These are phyloP conservation scores for Echites panduratus DNA, from an alignment of 257 asterid genomes.

Conservation along the genomic window DNA sequence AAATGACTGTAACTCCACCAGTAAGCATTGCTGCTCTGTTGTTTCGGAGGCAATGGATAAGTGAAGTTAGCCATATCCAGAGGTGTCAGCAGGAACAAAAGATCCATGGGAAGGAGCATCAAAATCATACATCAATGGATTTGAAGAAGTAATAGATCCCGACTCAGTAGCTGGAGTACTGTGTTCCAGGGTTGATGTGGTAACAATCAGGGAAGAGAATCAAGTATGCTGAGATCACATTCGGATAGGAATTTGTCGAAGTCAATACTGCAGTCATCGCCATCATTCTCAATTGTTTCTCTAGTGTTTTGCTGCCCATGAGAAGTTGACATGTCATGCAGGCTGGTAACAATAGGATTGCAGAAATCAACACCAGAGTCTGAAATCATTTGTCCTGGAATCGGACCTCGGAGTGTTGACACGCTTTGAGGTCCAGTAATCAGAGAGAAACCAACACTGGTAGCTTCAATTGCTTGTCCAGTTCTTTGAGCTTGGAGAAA, in stretches of 20 bases:
- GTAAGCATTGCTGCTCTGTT: background rate
- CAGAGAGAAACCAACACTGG: constrained; percentile 1
- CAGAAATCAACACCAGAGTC: background rate
- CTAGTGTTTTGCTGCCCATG: background rate
- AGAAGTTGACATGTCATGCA: background rate
- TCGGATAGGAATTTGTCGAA: background rate
- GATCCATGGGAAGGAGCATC: background rate
- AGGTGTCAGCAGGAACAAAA: background rate
- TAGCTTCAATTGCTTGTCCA: background rate
- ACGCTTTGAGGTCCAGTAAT: background rate
- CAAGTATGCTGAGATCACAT: background rate
- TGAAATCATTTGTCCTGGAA: background rate
- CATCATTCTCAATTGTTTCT: background rate
- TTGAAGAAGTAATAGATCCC: background rate
- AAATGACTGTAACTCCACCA: background rate
- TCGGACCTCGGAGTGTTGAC: background rate
- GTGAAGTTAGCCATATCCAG: background rate
- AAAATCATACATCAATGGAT: background rate
- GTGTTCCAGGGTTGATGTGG: background rate
- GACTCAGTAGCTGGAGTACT: background rate
- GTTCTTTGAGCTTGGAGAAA: background rate
- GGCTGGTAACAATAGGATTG: background rate
- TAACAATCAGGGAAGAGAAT: background rate
- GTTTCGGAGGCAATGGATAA: background rate
- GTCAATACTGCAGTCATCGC: background rate